These are phyloP conservation scores for Leucocoprinus birnbaumii DNA, from an alignment of 768 basidiomycete genomes.

Conservation along the genomic window DNA sequence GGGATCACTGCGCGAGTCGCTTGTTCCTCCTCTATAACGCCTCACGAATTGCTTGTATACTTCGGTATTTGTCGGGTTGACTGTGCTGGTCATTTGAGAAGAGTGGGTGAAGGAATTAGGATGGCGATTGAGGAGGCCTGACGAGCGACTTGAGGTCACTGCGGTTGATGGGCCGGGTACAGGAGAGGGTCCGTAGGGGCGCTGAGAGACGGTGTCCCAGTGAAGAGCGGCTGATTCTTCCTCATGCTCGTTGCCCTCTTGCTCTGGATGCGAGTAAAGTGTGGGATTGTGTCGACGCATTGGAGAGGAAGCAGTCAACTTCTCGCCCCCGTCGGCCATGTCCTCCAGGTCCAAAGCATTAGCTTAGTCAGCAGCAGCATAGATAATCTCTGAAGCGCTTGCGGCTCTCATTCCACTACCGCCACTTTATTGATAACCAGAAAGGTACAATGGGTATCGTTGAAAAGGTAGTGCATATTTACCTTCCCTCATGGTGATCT, in stretches of 20 bases:
- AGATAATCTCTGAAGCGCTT: background rate
- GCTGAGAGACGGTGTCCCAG: constrained; percentile 34
- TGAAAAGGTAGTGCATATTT: constrained; percentile 66
- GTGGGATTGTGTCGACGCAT: constrained; percentile 65
- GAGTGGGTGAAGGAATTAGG: constrained; percentile 20
- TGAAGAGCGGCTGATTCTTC: constrained; percentile 50
- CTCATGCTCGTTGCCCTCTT: constrained; percentile 30
- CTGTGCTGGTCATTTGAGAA: constrained; percentile 16
- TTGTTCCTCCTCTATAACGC: constrained; percentile 52
- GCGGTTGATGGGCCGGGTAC: constrained; percentile 29
- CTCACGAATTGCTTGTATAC: constrained; percentile 80
- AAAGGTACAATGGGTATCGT: constrained; percentile 75
- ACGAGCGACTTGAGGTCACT: constrained; percentile 23
- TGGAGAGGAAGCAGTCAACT: constrained; percentile 12
- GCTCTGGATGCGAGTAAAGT: constrained; percentile 60
- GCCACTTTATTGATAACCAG: too few relatives aligned
- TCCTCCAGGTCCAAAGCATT: background rate
- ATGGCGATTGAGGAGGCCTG: constrained; percentile 25
- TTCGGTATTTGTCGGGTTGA: constrained; percentile 41
- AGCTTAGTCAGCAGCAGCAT: constrained; percentile 7
- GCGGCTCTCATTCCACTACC: too few relatives aligned
- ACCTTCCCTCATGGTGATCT: background rate
- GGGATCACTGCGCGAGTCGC: constrained; percentile 76
- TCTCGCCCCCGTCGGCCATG: background rate
- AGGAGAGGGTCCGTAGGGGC: constrained; percentile 27